Percentiles rank a stretch among this genome's conserved stretches.
Conservation (phyloP, 2,329 filamentous ascomycete genomes). For the Beauveria brongniartii region DNA sequence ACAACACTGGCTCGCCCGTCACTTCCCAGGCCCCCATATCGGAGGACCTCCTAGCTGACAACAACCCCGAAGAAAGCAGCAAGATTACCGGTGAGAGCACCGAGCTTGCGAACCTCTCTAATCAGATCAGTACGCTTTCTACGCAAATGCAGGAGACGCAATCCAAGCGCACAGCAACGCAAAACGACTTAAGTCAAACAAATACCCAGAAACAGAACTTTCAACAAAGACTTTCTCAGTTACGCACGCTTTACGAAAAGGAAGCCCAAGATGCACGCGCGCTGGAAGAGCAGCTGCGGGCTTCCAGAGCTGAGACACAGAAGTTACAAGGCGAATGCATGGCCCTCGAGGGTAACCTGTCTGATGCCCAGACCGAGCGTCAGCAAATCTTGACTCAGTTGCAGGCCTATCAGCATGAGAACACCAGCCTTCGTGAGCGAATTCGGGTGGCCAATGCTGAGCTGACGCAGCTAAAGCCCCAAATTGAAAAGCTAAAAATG, state of each 20-base stretch:
- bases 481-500: conserved; percentile 86
- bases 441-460: conserved; percentile 78
- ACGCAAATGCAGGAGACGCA: conserved; percentile 94
- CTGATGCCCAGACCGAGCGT: conserved; percentile 77
- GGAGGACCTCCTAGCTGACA: conserved; percentile 86
- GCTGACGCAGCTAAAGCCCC: conserved; percentile 74
- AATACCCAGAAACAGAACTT: conserved; percentile 88
- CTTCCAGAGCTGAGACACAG: conserved; percentile 70
- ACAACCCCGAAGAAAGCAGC: conserved; percentile 79
- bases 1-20: conserved; percentile 60
- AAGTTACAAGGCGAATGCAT: conserved; percentile 80
- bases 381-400: conserved; percentile 65
- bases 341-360: conserved; percentile 69
- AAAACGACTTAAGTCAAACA: conserved; percentile 74
- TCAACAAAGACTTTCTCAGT: conserved; percentile 77
- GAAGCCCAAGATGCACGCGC: conserved; percentile 81
- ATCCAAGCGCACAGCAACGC: conserved; percentile 66
- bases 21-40: conserved; percentile 41
- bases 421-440: conserved; percentile 74
- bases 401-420: conserved; percentile 84
- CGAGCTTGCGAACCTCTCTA: conserved; percentile 91
- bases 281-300: conserved; percentile 73
- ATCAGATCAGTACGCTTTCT: conserved; percentile 83
- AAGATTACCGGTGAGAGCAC: conserved; percentile 83
- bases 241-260: conserved; percentile 83